A percentile compares a stretch with the other conserved stretches of the same genome.
These are phyloP conservation scores for Nakazawaea pomicola DNA, from an alignment of 805 yeast genomes.

Conservation along the genomic window DNA sequence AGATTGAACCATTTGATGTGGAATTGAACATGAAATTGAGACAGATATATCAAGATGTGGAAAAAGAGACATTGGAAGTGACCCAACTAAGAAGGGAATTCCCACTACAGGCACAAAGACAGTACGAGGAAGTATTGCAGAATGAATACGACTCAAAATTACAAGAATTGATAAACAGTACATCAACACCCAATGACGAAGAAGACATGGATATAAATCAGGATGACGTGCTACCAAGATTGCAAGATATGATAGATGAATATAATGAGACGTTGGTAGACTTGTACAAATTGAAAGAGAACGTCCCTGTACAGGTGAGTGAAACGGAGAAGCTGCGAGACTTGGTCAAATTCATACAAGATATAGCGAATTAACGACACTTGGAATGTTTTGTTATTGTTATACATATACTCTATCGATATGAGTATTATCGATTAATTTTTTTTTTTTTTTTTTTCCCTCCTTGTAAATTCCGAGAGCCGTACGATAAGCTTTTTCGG, in stretches of 20 bases:
- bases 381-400: no score
- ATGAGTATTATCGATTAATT: no score
- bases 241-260: conserved; percentile 6
- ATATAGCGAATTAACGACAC: no score
- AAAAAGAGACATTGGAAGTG: conserved; percentile 53
- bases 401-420: no score
- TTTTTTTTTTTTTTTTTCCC: no score
- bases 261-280: conserved; percentile 3
- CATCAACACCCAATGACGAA: conserved; percentile 1
- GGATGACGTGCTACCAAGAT: conserved; percentile 6
- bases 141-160: not conserved
- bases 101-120: conserved; percentile 36
- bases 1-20: conserved; percentile 67
- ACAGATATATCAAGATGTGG: conserved; percentile 52
- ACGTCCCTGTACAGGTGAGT: conserved; percentile 3
- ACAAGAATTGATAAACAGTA: conserved; percentile 12
- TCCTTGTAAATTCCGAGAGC: no score
- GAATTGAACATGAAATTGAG: conserved; percentile 58
- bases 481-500: no score
- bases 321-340: conserved; percentile 7
- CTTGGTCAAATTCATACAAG: conserved; percentile 3
- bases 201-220: not conserved
- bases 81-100: conserved; percentile 49
- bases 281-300: conserved; percentile 1
- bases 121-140: conserved; percentile 28